phyloP scores from a whole-genome alignment of 768 basidiomycete species.

The Solioccasus polychromus region DNA sequence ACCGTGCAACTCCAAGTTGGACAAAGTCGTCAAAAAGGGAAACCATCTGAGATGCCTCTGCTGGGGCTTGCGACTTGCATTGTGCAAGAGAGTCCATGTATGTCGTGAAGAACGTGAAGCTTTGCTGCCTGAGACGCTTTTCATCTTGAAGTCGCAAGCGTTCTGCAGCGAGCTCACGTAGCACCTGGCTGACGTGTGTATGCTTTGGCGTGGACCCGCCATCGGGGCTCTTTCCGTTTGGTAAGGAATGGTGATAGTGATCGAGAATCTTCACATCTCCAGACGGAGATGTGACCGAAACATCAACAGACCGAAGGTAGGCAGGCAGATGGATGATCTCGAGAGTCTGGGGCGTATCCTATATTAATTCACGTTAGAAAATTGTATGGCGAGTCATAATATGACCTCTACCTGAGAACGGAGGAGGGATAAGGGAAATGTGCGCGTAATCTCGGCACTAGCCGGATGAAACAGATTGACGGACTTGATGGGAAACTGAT shows the following conservation, averaged over 20 bases:
- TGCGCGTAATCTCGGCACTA: constrained; percentile 18
- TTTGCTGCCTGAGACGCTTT: constrained; percentile 16
- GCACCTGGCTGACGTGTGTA: background rate
- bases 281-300: constrained; percentile 11
- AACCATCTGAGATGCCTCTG: constrained; percentile 17
- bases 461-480: constrained; percentile 17
- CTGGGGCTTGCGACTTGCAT: constrained; percentile 9
- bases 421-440: constrained; percentile 15
- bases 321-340: constrained; percentile 17
- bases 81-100: constrained; percentile 27
- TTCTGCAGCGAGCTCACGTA: constrained; percentile 10
- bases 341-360: constrained; percentile 3
- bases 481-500: constrained; percentile 15
- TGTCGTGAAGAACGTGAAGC: constrained; percentile 23
- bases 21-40: constrained; percentile 23
- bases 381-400: background rate
- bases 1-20: constrained; percentile 17
- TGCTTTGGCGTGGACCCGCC: no score
- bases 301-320: background rate
- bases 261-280: constrained; percentile 15
- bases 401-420: constrained; percentile 3
- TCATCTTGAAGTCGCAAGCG: constrained; percentile 17
- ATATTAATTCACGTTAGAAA: background rate
- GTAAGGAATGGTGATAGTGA: constrained; percentile 2
- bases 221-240: no score